Conservation (phyloP, 2,329 filamentous ascomycete species). For the Cylindrodendrum hubeiense region DNA sequence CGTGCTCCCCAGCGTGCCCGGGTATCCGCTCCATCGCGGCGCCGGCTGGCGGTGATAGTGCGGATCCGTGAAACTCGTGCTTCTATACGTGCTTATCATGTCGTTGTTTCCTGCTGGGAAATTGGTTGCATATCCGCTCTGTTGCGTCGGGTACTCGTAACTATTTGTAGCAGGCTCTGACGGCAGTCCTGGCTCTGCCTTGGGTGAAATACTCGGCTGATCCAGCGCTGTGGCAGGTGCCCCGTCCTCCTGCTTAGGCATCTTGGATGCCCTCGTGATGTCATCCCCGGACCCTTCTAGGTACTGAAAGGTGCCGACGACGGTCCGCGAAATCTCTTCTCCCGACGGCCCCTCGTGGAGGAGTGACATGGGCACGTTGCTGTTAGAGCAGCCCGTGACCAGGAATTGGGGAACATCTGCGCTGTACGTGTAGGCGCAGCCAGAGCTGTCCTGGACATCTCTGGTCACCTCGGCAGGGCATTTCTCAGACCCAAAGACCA, state of each 20-base stretch:
- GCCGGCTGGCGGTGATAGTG: conserved; percentile 56
- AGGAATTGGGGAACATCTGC: conserved; percentile 76
- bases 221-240: conserved; percentile 52
- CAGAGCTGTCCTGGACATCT: conserved; percentile 66
- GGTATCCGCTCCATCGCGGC: conserved; percentile 59
- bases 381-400: conserved; percentile 62
- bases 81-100: conserved; percentile 69
- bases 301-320: conserved; percentile 61
- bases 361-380: conserved; percentile 68
- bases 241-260: conserved; percentile 52
- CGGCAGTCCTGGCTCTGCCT: conserved; percentile 54
- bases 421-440: conserved; percentile 78
- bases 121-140: conserved; percentile 52
- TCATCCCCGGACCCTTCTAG: conserved; percentile 63
- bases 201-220: conserved; percentile 56
- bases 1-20: conserved; percentile 54
- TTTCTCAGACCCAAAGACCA: conserved; percentile 85
- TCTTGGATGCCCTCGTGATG: conserved; percentile 54
- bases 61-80: conserved; percentile 63
- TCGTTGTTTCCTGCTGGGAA: conserved; percentile 60
- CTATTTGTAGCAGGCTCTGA: conserved; percentile 57
- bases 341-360: conserved; percentile 65
- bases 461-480: conserved; percentile 72
- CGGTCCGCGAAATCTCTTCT: conserved; percentile 65
- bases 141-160: conserved; percentile 60